A percentile compares a stretch with the other conserved stretches of the same genome.
phyloP scores from a whole-genome alignment of 75 land plant genomes.

The Chamaecyparis obtusa region DNA sequence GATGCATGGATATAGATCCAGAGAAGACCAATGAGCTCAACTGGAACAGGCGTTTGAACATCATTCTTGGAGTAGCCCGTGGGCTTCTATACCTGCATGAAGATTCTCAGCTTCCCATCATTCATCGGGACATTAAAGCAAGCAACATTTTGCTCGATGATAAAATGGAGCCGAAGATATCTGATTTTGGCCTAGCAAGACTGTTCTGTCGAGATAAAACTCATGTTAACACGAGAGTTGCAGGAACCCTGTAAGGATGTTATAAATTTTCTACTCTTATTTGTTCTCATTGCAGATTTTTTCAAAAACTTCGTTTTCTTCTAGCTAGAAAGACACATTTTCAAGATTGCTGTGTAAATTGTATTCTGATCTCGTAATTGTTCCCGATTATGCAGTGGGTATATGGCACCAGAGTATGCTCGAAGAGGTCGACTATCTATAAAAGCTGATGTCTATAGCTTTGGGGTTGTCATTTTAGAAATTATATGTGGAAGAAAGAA shows the following conservation, averaged over 20 bases:
- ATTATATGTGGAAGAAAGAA: constrained; percentile 5
- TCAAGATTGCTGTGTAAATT: neutral
- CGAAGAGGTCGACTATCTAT: neutral
- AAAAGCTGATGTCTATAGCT: constrained; percentile 11
- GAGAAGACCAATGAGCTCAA: no score
- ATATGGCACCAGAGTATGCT: constrained; percentile 11
- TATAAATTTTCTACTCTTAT: no score
- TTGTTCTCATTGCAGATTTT: no score
- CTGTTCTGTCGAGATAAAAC: neutral
- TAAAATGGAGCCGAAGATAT: no score
- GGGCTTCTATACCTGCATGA: no score
- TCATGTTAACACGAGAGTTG: neutral
- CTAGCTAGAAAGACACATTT: neutral
- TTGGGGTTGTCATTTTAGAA: constrained; percentile 11
- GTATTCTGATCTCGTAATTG: neutral
- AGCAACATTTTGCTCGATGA: no score
- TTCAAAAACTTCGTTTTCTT: no score
- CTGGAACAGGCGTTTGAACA: no score
- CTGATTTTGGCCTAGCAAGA: neutral
- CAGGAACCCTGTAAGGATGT: neutral
- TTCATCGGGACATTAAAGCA: no score
- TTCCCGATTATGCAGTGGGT: neutral
- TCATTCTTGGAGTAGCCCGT: no score
- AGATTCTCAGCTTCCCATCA: no score
- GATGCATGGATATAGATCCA: no score